phyloP scores from a whole-genome alignment of 192 early-diverging fungal species.

The Mortierella antarctica region DNA sequence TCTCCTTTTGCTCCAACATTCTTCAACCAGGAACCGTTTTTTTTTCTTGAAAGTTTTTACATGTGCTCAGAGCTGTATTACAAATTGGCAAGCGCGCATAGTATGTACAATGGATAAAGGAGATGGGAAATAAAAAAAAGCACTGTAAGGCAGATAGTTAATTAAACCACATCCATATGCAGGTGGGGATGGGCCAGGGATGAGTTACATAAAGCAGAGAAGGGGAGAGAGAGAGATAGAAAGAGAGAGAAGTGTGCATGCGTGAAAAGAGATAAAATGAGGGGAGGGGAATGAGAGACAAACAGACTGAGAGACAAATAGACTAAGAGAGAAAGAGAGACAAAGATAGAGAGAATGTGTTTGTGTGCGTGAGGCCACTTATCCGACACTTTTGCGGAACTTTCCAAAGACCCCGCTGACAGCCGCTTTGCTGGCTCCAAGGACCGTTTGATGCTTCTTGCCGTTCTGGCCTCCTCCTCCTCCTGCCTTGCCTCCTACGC shows the following conservation, averaged over 20 bases:
- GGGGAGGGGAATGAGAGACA: neutral
- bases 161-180: no score
- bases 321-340: neutral
- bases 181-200: neutral
- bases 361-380: neutral
- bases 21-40: no score
- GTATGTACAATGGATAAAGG: neutral
- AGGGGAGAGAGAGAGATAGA: neutral
- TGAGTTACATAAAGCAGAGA: neutral
- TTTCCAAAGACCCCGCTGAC: slow-evolving; percentile 45
- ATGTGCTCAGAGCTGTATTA: no score
- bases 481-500: neutral
- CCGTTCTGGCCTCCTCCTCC: neutral
- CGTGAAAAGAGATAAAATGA: neutral
- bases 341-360: neutral
- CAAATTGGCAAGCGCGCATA: no score
- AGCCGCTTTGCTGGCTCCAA: slow-evolving; percentile 36
- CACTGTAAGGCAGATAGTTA: no score
- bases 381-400: slow-evolving; percentile 44
- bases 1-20: no score
- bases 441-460: slow-evolving; percentile 37
- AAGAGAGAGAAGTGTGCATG: neutral
- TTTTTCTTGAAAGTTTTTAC: no score
- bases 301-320: neutral
- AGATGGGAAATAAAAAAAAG: neutral